phyloP scores from a whole-genome alignment of 2,329 filamentous ascomycete genomes.

The Seiridium cupressi region DNA sequence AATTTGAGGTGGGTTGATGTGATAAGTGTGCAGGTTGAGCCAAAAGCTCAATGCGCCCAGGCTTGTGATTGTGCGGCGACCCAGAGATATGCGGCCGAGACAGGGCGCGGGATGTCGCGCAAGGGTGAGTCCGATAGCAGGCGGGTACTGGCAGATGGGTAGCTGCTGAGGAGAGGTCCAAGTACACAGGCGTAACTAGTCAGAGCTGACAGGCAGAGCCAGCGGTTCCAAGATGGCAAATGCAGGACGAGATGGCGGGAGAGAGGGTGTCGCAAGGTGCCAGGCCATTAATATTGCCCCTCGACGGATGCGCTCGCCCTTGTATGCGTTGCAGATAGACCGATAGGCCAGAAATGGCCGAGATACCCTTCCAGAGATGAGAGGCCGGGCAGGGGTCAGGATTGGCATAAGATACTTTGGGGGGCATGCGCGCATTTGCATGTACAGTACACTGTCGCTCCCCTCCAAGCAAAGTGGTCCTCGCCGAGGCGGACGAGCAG shows the following conservation, averaged over 20 bases:
- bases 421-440: background rate
- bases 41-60: background rate
- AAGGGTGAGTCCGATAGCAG: background rate
- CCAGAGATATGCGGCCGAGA: background rate
- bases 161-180: background rate
- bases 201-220: background rate
- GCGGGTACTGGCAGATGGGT: background rate
- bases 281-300: constrained; percentile 1
- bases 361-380: constrained; percentile 13
- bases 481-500: background rate
- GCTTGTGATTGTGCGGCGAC: background rate
- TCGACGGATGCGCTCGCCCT: constrained; percentile 3
- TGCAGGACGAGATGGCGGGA: background rate
- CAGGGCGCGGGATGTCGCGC: constrained; percentile 4
- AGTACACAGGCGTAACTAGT: background rate
- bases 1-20: constrained; percentile 3
- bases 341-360: constrained; percentile 24
- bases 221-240: background rate
- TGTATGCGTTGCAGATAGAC: constrained; percentile 25
- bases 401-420: background rate
- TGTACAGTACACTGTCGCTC: background rate
- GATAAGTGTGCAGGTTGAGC: constrained; percentile 5
- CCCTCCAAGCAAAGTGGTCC: background rate
- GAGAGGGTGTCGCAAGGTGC: background rate
- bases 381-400: background rate